Conservation (phyloP, 768 basidiomycete genomes). For the Tulasnella sp. region DNA sequence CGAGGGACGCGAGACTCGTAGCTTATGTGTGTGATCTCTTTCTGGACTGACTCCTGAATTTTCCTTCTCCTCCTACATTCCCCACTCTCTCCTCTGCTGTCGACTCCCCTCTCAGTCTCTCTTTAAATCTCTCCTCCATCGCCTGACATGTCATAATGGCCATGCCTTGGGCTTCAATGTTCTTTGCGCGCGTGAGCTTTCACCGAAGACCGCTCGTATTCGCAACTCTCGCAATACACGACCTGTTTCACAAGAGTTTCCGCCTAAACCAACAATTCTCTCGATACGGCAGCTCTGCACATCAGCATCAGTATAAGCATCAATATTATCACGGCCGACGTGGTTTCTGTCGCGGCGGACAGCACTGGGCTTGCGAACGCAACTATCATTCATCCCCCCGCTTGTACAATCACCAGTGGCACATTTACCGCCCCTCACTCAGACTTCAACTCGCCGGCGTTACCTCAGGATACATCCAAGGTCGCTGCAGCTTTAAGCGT, state of each 20-base stretch:
- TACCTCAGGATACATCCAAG: not conserved
- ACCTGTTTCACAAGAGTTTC: not conserved
- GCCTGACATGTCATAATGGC: not conserved
- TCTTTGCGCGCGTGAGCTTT: not conserved
- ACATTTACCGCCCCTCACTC: not conserved
- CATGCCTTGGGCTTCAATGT: not conserved
- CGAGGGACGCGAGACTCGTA: not conserved
- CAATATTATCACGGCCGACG: not conserved
- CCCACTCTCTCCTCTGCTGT: not conserved
- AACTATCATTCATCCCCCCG: not conserved
- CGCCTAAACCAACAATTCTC: not conserved
- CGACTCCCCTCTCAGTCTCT: not conserved
- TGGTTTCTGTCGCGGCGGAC: not conserved
- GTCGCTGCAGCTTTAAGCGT: not conserved
- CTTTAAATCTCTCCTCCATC: not conserved
- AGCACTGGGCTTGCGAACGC: not conserved
- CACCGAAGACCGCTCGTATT: not conserved
- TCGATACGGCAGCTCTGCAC: not conserved
- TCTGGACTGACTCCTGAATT: not conserved
- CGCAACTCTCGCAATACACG: not conserved
- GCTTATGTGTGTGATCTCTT: too few species aligned
- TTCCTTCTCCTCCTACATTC: slow-evolving; percentile 5
- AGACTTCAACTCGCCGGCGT: not conserved
- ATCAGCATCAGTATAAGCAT: not conserved
- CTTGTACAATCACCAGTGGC: not conserved